Evolutionary conservation across 192 early-diverging fungal genomes (phyloP), one percentile per base, ranked within the genome.

Genomic region (Phycomyces nitens): DNA sequence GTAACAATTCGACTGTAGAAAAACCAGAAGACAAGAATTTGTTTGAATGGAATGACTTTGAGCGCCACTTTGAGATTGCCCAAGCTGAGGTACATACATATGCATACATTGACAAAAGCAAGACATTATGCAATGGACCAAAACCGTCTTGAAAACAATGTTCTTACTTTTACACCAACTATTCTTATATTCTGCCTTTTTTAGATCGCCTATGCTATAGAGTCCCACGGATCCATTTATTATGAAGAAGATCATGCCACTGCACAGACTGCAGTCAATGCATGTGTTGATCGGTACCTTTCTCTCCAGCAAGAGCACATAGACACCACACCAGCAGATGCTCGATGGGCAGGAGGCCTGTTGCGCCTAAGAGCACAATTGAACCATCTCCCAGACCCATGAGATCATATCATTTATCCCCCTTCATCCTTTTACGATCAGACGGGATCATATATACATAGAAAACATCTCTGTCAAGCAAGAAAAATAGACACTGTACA

Each of bases 31-130:
- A 34, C 2, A 34, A 34, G 29, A 34, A 34, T 34, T 34, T 34
- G 7, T 34, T 34, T 34, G 29, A 34, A 34, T 47, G 44, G 44
- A 18, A 27, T 9, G 52, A 63, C n/a, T 53, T 63, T 9, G 38
- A 63, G n/a, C 23, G 40, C 12, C 16, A 53, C 9, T 63, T 42
- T 20, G 34, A 40, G 14, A 27, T 23, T 0, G 62, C 62, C 14
- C 26, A 54, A 41, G 51, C 52, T 41, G 62, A 63, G 52, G 62
- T 63, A 63, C 16, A 43, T 42, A 34, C 14, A 20, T 53, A 24
- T 18, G 23, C 44, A n/a, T 47, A 3, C n/a, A n/a, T n/a, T 47
- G 44, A n/a, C 44, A 10, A 14, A 10, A 42, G 41, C 7, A 42
- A 42, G 41, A 10, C 7, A 14, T 42, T 42, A 42, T 42, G 14